These are phyloP conservation scores for Drechmeria coniospora DNA, from an alignment of 2,329 filamentous ascomycete genomes.

Conservation along the genomic window DNA sequence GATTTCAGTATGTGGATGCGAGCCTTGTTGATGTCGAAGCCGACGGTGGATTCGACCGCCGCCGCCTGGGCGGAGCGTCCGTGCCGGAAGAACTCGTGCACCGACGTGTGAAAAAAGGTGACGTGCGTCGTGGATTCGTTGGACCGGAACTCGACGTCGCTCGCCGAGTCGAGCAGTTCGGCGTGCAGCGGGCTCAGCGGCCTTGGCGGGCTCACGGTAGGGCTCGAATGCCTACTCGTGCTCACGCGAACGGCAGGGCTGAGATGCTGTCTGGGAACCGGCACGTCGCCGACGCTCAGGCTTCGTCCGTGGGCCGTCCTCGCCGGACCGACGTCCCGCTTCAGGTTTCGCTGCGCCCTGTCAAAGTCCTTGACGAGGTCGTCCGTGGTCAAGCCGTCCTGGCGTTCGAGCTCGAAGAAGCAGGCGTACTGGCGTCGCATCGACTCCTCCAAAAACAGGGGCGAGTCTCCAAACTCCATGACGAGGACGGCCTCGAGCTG, in stretches of 20 bases:
- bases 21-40: conserved; percentile 18
- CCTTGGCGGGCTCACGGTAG: conserved; percentile 7
- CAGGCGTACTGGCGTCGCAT: conserved; percentile 28
- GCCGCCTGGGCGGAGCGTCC: conserved; percentile 12
- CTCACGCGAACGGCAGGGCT: conserved; percentile 3
- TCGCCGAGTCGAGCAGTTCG: conserved; percentile 15
- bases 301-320: conserved; percentile 4
- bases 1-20: conserved; percentile 21
- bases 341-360: conserved; percentile 12
- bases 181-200: conserved; percentile 14
- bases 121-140: conserved; percentile 24
- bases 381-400: conserved; percentile 27
- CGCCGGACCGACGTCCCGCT: conserved; percentile 8
- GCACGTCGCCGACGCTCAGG: conserved; percentile 4
- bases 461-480: conserved; percentile 25
- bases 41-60: conserved; percentile 11
- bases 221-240: conserved; percentile 9
- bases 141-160: conserved; percentile 24
- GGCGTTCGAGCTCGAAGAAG: conserved; percentile 28
- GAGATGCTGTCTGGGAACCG: conserved; percentile 4
- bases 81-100: conserved; percentile 22
- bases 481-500: conserved; percentile 27
- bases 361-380: conserved; percentile 24
- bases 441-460: conserved; percentile 24
- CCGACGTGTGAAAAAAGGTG: conserved; percentile 24